Conservation (phyloP, 2,329 filamentous ascomycete genomes). For the Ceratocystis huliohia region DNA sequence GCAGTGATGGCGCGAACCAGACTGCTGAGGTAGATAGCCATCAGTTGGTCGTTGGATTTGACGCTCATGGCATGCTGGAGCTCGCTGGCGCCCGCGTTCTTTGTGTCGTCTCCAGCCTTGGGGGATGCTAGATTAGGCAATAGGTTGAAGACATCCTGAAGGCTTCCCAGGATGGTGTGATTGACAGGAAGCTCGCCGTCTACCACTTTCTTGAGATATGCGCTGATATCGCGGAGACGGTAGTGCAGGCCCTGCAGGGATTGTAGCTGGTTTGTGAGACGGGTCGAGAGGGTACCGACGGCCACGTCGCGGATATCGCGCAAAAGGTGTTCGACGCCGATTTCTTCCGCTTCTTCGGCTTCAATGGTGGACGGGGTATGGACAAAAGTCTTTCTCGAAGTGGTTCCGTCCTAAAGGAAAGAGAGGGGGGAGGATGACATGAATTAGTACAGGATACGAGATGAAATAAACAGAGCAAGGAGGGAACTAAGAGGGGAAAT, state of each 20-base stretch:
- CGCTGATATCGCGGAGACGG: conserved; percentile 84
- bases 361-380: conserved; percentile 98
- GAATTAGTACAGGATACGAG: neutral
- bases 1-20: conserved; percentile 95
- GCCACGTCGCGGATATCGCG: conserved; percentile 97
- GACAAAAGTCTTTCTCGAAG: conserved; percentile 92
- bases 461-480: conserved; percentile 12
- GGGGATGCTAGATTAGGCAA: conserved; percentile 90
- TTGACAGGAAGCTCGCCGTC: conserved; percentile 89
- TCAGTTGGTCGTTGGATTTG: conserved; percentile 98
- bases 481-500: neutral
- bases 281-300: conserved; percentile 87
- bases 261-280: conserved; percentile 94
- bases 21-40: conserved; percentile 95
- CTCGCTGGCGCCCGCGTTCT: conserved; percentile 53
- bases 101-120: conserved; percentile 46
- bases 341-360: conserved; percentile 97
- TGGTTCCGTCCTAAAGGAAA: conserved; percentile 73
- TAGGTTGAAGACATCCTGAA: conserved; percentile 99
- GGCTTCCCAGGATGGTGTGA: conserved; percentile 89
- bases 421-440: neutral
- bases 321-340: conserved; percentile 93
- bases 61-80: conserved; percentile 93
- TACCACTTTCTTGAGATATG: conserved; percentile 91
- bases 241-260: conserved; percentile 93